These are phyloP conservation scores for Clavispora fructus DNA, from an alignment of 805 yeast genomes.

Conservation along the genomic window DNA sequence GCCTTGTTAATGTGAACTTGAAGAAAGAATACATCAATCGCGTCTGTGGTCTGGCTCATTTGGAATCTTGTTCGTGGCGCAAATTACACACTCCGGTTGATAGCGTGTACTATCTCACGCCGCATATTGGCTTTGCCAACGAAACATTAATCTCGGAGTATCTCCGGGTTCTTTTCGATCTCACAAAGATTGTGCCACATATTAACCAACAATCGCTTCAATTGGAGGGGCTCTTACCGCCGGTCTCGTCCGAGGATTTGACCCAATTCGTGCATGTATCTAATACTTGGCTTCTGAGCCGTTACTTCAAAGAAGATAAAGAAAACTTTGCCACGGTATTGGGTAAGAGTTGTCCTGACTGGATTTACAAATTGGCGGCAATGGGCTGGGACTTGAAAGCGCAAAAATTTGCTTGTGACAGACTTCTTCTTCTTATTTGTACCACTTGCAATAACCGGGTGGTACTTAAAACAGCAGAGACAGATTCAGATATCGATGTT, in stretches of 20 bases:
- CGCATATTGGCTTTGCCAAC: conserved; percentile 26
- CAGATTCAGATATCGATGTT: neutral
- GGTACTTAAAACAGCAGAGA: conserved; percentile 4
- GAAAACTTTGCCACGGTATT: conserved; percentile 26
- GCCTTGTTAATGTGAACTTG: conserved; percentile 20
- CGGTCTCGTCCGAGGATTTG: neutral
- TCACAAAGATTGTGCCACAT: conserved; percentile 20
- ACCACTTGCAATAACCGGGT: conserved; percentile 32
- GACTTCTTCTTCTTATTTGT: conserved; percentile 31
- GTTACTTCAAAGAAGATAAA: conserved; percentile 28
- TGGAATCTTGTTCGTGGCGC: conserved; percentile 32
- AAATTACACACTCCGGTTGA: conserved; percentile 28
- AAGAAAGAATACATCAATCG: conserved; percentile 21
- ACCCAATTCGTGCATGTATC: conserved; percentile 20
- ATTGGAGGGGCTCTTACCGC: neutral
- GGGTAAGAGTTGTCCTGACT: conserved; percentile 20
- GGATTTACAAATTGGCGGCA: conserved; percentile 32
- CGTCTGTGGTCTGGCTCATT: conserved; percentile 24
- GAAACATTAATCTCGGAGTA: conserved; percentile 25
- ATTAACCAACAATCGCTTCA: neutral
- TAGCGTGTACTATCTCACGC: conserved; percentile 31
- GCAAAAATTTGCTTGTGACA: conserved; percentile 22
- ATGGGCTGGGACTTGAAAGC: conserved; percentile 34
- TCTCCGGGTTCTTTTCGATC: conserved; percentile 21
- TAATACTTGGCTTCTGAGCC: conserved; percentile 27